Percentiles rank a stretch among this genome's conserved stretches.
These are phyloP conservation scores for Rhodocollybia butyracea DNA, from an alignment of 768 basidiomycete genomes.

Conservation along the genomic window DNA sequence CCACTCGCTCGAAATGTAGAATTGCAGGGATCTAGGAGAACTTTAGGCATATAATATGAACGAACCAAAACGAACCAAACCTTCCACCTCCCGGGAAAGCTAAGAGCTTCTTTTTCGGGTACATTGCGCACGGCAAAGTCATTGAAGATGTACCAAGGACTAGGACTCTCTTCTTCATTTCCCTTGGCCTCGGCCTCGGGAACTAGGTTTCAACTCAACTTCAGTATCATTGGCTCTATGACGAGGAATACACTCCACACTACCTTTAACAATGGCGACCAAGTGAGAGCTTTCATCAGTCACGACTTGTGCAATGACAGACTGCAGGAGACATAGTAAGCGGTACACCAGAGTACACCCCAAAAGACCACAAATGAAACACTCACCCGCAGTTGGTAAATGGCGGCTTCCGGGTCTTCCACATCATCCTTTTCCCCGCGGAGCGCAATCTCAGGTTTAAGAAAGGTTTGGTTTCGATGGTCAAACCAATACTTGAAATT, in stretches of 20 bases:
- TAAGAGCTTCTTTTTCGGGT: conserved; percentile 81
- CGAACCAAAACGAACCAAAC: conserved; percentile 35
- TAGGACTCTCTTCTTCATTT: conserved; percentile 29
- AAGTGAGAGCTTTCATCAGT: conserved; percentile 79
- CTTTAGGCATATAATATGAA: conserved; percentile 12
- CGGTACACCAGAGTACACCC: too few relatives aligned
- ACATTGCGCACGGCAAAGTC: conserved; percentile 90
- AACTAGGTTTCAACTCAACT: conserved; percentile 38
- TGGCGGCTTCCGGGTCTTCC: conserved; percentile 51
- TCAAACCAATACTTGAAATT: conserved; percentile 76
- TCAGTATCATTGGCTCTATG: background rate
- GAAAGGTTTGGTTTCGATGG: conserved; percentile 49
- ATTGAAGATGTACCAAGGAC: conserved; percentile 94
- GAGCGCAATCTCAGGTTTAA: conserved; percentile 54
- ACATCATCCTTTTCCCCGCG: conserved; percentile 57
- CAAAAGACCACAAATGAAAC: too few relatives aligned
- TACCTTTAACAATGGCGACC: conserved; percentile 84
- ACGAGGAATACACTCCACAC: conserved; percentile 6
- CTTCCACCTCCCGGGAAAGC: conserved; percentile 92
- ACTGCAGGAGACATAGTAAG: too few relatives aligned
- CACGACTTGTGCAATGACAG: conserved; percentile 77
- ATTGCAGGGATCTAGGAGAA: conserved; percentile 72
- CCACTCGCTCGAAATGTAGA: conserved; percentile 82
- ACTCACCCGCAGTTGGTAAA: conserved; percentile 74
- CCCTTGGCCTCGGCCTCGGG: conserved; percentile 66